Percentiles rank a stretch among this genome's conserved stretches.
Conservation (phyloP, 371 early-diverging fungal genomes). For the Batkoa obscura region DNA sequence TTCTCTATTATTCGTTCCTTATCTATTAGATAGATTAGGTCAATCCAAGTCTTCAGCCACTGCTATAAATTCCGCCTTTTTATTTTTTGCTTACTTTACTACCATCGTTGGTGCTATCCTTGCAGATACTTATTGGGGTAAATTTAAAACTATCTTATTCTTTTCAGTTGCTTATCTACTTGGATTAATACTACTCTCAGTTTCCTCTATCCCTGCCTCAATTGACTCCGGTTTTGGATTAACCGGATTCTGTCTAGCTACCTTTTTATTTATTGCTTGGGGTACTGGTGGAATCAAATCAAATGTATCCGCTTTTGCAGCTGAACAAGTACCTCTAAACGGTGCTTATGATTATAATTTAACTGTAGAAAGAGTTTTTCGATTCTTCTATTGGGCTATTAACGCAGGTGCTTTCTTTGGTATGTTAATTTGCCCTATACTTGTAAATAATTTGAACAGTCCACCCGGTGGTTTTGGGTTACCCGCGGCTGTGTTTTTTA, state of each 20-base stretch:
- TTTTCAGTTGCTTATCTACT: no score
- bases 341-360: slow-evolving; percentile 17
- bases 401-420: slow-evolving; percentile 36
- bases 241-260: slow-evolving; percentile 38
- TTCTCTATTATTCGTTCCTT: slow-evolving; percentile 44
- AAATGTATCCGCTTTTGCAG: slow-evolving; percentile 46
- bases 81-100: slow-evolving; percentile 61
- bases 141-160: no score
- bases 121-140: no score
- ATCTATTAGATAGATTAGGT: slow-evolving; percentile 25
- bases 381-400: slow-evolving; percentile 65
- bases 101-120: slow-evolving; percentile 58
- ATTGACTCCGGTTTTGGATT: slow-evolving; percentile 30
- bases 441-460: slow-evolving; percentile 14
- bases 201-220: no score
- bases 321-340: slow-evolving; percentile 31
- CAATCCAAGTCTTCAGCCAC: slow-evolving; percentile 35
- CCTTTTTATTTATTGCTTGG: slow-evolving; percentile 48
- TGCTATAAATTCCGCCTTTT: slow-evolving; percentile 49
- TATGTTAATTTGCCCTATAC: slow-evolving; percentile 12
- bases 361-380: slow-evolving; percentile 32
- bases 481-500: slow-evolving; percentile 44
- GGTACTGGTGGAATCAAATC: slow-evolving; percentile 84
- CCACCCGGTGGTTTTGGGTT: slow-evolving; percentile 30
- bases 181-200: no score